A percentile compares a stretch with the other conserved stretches of the same genome.
Conservation (phyloP, 176 grass and related monocot species). For the Saccharum officinarum region DNA sequence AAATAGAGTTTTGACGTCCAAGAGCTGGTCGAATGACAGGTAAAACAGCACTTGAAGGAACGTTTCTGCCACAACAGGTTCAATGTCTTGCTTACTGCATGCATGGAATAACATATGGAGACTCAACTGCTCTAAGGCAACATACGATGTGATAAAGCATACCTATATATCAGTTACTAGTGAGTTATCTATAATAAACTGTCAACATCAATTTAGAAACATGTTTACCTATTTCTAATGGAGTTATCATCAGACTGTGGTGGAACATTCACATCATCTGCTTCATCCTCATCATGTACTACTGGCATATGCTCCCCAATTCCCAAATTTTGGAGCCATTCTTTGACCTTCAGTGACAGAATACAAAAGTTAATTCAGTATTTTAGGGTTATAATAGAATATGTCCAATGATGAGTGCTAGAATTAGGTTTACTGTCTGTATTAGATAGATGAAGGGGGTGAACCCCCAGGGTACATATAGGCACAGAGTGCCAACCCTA, state of each 20-base stretch:
- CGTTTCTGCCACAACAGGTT: constrained; percentile 84
- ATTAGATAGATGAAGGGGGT: too few relatives aligned
- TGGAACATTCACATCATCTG: constrained; percentile 79
- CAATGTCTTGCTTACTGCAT: constrained; percentile 62
- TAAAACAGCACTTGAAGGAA: constrained; percentile 96
- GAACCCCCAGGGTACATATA: too few relatives aligned
- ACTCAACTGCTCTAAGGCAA: constrained; percentile 57
- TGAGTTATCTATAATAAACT: constrained; percentile 10
- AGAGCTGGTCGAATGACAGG: constrained; percentile 92
- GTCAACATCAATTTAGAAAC: neutral
- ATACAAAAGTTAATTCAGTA: constrained; percentile 22
- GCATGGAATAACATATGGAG: constrained; percentile 58
- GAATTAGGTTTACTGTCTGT: too few relatives aligned
- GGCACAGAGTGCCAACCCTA: too few relatives aligned
- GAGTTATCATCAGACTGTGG: constrained; percentile 70
- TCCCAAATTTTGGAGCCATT: constrained; percentile 98
- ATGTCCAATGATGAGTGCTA: constrained; percentile 12
- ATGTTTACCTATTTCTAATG: constrained; percentile 78
- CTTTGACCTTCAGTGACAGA: constrained; percentile 79
- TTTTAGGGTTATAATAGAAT: neutral
- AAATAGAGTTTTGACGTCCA: constrained; percentile 90
- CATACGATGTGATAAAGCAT: constrained; percentile 37
- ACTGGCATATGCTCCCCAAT: constrained; percentile 83
- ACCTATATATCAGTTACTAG: constrained; percentile 21
- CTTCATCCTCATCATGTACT: constrained; percentile 95